These are phyloP conservation scores for Phytophthora sp. DNA, from an alignment of 352 stramenopile species.

Conservation along the genomic window DNA sequence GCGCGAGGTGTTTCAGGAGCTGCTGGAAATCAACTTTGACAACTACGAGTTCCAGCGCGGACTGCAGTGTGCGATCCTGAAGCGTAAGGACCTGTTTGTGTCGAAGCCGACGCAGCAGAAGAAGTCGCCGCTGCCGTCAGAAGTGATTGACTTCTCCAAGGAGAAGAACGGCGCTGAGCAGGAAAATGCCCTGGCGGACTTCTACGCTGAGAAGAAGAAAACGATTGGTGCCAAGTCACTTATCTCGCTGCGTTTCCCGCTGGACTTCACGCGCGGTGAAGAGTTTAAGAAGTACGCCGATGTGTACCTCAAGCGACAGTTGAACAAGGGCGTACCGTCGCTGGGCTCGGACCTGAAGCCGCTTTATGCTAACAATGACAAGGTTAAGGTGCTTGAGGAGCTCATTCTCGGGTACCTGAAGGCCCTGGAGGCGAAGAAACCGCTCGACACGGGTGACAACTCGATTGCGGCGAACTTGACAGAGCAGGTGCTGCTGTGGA, in stretches of 20 bases:
- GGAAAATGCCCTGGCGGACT: conserved; percentile 55
- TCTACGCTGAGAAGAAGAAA: conserved; percentile 55
- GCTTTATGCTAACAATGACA: conserved; percentile 78
- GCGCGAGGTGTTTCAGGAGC: conserved; percentile 60
- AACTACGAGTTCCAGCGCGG: conserved; percentile 91
- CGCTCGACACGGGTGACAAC: conserved; percentile 45
- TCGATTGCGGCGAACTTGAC: conserved; percentile 31
- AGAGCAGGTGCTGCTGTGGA: conserved; percentile 83
- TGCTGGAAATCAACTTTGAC: conserved; percentile 90
- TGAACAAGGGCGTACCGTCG: conserved; percentile 94
- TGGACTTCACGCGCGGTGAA: conserved; percentile 86
- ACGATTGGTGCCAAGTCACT: conserved; percentile 70
- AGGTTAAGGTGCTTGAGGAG: conserved; percentile 67
- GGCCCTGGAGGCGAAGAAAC: conserved; percentile 71
- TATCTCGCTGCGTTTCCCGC: conserved; percentile 89
- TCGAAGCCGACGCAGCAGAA: conserved; percentile 33
- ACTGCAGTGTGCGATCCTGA: conserved; percentile 81
- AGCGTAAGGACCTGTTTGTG: conserved; percentile 59
- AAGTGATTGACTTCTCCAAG: conserved; percentile 56
- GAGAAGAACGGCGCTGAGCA: conserved; percentile 48
- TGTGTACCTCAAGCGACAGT: conserved; percentile 61
- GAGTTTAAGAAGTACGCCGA: conserved; percentile 78
- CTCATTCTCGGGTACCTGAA: conserved; percentile 85
- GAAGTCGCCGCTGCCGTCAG: conserved; percentile 49
- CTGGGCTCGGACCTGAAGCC: conserved; percentile 94